phyloP scores from a whole-genome alignment of 306 rosid genomes.

The Notholithocarpus densiflorus region DNA sequence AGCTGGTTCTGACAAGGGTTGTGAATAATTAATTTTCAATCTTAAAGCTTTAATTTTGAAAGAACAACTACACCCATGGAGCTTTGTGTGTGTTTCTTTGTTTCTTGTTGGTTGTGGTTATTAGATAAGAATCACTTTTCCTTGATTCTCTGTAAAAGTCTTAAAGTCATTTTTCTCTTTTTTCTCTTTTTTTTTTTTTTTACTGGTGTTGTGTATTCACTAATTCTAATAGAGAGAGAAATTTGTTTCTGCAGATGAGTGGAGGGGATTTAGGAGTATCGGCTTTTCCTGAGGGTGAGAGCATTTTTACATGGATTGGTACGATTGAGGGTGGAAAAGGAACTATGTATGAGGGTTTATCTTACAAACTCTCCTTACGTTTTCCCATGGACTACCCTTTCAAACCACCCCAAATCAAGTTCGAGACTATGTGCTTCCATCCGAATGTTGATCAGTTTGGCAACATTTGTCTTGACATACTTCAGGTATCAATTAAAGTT shows the following conservation, averaged over 20 bases:
- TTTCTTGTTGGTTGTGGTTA: not conserved
- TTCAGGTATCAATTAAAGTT: conserved; percentile 60
- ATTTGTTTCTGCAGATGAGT: conserved; percentile 61
- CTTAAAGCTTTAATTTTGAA: too few relatives aligned
- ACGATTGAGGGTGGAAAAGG: conserved; percentile 97
- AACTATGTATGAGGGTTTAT: conserved; percentile 81
- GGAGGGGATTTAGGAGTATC: conserved; percentile 95
- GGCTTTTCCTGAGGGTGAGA: conserved; percentile 87
- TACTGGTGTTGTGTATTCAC: not conserved
- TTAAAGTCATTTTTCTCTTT: not conserved
- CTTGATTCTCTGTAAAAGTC: too few relatives aligned
- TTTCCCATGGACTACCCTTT: conserved; percentile 93
- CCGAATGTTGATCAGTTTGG: conserved; percentile 97
- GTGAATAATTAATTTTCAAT: not conserved
- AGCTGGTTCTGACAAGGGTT: too few relatives aligned
- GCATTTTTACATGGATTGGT: conserved; percentile 92
- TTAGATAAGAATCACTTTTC: not conserved
- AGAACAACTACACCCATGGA: too few relatives aligned
- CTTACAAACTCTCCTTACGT: conserved; percentile 83
- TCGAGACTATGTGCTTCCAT: conserved; percentile 93
- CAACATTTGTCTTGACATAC: conserved; percentile 95
- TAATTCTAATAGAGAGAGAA: not conserved
- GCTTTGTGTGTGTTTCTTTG: not conserved
- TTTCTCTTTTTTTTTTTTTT: not conserved
- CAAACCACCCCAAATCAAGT: conserved; percentile 91